phyloP scores from a whole-genome alignment of 192 early-diverging fungal genomes.

The Coemansia furcata region DNA sequence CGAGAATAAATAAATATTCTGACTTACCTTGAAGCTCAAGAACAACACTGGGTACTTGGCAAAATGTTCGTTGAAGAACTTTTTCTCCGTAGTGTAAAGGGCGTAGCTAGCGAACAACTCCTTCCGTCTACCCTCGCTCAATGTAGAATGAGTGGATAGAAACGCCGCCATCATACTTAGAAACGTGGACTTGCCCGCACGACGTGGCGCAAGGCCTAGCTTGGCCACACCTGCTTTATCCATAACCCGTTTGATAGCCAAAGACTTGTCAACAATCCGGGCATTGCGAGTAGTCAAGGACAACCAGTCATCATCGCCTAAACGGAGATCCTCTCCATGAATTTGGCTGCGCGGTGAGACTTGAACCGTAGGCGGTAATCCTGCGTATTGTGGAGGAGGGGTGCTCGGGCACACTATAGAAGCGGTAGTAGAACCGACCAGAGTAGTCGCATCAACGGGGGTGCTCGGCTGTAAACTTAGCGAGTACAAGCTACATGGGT shows the following conservation, averaged over 20 bases:
- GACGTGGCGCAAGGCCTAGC: background rate
- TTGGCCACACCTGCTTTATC: background rate
- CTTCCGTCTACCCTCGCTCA: background rate
- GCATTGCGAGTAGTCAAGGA: background rate
- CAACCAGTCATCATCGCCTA: background rate
- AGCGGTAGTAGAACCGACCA: background rate
- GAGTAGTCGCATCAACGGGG: background rate
- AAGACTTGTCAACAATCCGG: background rate
- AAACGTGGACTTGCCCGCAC: background rate
- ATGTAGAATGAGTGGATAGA: background rate
- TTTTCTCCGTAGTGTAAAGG: background rate
- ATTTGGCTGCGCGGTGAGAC: background rate
- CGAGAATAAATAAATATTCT: background rate
- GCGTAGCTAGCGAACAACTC: background rate
- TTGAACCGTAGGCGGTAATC: background rate
- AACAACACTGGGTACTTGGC: background rate
- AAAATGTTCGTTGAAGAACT: background rate
- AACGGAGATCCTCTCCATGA: background rate
- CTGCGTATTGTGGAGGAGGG: background rate
- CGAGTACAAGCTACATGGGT: background rate
- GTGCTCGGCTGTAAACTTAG: background rate
- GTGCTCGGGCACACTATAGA: background rate
- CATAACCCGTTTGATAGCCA: background rate
- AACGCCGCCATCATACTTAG: background rate
- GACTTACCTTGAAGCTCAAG: background rate